phyloP scores from a whole-genome alignment of 345 rosid genomes.

The Citrus reticulata region DNA sequence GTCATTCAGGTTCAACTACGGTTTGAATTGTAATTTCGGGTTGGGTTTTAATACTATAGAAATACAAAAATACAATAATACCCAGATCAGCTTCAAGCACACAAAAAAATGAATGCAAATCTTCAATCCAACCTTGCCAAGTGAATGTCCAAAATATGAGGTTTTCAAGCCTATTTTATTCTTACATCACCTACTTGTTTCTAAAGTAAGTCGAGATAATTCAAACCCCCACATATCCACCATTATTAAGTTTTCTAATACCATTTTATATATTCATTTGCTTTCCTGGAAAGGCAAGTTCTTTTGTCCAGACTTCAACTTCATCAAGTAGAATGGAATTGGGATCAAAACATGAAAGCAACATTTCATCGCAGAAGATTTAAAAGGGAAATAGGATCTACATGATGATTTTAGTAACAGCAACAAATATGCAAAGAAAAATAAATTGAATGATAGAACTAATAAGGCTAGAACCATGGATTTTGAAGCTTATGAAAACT shows the following conservation, averaged over 20 bases:
- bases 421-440: neutral
- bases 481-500: conserved; percentile 18
- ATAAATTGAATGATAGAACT: neutral
- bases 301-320: conserved; percentile 29
- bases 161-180: neutral
- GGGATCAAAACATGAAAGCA: neutral
- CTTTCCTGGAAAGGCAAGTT: conserved; percentile 22
- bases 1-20: too few species aligned
- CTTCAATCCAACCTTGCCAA: neutral
- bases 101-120: neutral
- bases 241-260: neutral
- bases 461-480: conserved; percentile 7
- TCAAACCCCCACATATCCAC: neutral
- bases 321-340: conserved; percentile 15
- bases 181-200: neutral
- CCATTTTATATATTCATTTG: neutral
- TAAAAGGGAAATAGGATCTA: neutral
- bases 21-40: too few species aligned
- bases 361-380: neutral
- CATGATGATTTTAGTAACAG: neutral
- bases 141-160: neutral
- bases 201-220: neutral
- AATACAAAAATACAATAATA: too few species aligned
- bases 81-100: neutral
- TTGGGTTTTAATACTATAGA: too few species aligned